phyloP scores from a whole-genome alignment of 2,329 filamentous ascomycete species.

The Alternaria burnsii region DNA sequence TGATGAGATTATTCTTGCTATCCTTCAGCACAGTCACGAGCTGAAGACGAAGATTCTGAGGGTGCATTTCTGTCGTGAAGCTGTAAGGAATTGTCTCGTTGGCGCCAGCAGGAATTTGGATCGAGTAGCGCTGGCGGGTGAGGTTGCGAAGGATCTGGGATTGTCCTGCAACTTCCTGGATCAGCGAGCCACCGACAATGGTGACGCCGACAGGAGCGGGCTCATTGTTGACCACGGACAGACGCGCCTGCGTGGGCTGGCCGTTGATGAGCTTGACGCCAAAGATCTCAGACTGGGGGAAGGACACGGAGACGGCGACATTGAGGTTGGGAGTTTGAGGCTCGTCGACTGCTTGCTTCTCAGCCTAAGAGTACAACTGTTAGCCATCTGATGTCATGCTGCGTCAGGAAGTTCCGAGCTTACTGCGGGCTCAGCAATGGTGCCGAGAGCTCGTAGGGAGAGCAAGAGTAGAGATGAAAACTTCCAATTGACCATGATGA shows the following conservation, averaged over 20 bases:
- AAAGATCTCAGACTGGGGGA: slow-evolving; percentile 79
- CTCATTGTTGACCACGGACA: slow-evolving; percentile 88
- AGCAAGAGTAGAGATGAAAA: slow-evolving; percentile 75
- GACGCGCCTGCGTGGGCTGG: slow-evolving; percentile 79
- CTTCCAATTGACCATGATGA: slow-evolving; percentile 75
- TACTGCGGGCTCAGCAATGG: slow-evolving; percentile 69
- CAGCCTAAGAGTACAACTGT: slow-evolving; percentile 40
- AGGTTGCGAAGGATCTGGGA: slow-evolving; percentile 79
- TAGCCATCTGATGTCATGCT: slow-evolving; percentile 48
- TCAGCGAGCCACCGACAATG: slow-evolving; percentile 79
- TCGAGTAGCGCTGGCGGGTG: slow-evolving; percentile 76
- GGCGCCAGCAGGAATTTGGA: slow-evolving; percentile 77
- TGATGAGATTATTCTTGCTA: slow-evolving; percentile 73
- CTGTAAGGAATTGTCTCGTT: slow-evolving; percentile 80
- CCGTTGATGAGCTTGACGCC: slow-evolving; percentile 97
- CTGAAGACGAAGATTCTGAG: slow-evolving; percentile 83
- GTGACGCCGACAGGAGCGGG: slow-evolving; percentile 75
- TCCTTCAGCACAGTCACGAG: slow-evolving; percentile 78
- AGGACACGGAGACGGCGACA: slow-evolving; percentile 65
- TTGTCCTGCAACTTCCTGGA: slow-evolving; percentile 65
- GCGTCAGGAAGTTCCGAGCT: slow-evolving; percentile 48
- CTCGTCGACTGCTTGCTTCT: slow-evolving; percentile 65
- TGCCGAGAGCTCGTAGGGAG: slow-evolving; percentile 72
- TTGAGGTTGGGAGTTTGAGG: slow-evolving; percentile 67
- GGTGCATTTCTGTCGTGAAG: slow-evolving; percentile 91